A percentile compares a stretch with the other conserved stretches of the same genome.
phyloP scores from a whole-genome alignment of 163 green algal genomes.

The Scenedesmus sp. region DNA sequence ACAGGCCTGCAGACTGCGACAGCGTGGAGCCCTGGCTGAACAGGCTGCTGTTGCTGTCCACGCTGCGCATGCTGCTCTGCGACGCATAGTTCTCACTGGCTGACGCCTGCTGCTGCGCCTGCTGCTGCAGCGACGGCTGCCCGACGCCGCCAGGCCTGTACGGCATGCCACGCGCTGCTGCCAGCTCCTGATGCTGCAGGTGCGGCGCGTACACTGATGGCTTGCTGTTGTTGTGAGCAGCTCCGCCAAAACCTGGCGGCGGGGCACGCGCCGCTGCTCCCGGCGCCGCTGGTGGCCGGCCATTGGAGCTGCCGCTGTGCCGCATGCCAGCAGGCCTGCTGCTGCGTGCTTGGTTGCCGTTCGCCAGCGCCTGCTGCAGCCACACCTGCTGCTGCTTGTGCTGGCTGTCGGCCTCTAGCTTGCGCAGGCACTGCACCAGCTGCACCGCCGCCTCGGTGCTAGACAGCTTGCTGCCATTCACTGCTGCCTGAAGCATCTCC shows the following conservation, averaged over 20 bases:
- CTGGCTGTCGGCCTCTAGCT: constrained; percentile 46
- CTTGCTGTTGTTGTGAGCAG: neutral
- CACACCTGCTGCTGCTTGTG: constrained; percentile 12
- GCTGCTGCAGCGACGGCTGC: neutral
- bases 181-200: constrained; percentile 36
- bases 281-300: constrained; percentile 28
- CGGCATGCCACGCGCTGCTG: neutral
- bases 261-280: constrained; percentile 22
- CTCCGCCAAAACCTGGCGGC: constrained; percentile 43
- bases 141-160: neutral
- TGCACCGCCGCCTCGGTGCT: constrained; percentile 49
- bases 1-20: constrained; percentile 17
- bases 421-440: constrained; percentile 53
- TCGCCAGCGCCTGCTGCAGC: constrained; percentile 32
- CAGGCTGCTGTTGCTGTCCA: constrained; percentile 55
- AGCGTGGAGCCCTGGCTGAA: constrained; percentile 48
- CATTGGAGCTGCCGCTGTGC: neutral
- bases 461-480: constrained; percentile 29
- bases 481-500: constrained; percentile 44
- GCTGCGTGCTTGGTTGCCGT: neutral
- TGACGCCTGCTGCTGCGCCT: neutral
- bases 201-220: constrained; percentile 16
- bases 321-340: neutral
- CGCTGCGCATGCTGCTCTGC: constrained; percentile 50
- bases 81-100: constrained; percentile 5